These are phyloP conservation scores for Nemania abortiva DNA, from an alignment of 2,329 filamentous ascomycete species.

Conservation along the genomic window DNA sequence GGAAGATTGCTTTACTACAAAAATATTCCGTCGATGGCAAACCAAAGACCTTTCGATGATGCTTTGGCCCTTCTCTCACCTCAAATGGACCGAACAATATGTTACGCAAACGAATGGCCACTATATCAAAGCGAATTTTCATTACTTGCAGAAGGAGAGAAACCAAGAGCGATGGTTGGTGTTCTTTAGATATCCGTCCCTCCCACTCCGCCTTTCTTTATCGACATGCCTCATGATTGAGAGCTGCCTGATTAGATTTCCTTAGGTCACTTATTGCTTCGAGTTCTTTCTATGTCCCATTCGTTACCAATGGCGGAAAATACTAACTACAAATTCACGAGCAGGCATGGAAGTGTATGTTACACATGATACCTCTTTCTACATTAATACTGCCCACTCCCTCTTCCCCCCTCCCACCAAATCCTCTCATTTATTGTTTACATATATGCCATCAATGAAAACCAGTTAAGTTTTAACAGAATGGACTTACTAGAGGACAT, in stretches of 20 bases:
- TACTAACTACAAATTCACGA: neutral
- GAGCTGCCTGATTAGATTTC: neutral
- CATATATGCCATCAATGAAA: too few species aligned
- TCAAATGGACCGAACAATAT: too few species aligned
- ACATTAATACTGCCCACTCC: too few species aligned
- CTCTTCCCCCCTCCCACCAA: too few species aligned
- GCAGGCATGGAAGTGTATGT: neutral
- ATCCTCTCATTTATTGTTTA: too few species aligned
- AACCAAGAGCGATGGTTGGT: too few species aligned
- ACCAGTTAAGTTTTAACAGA: too few species aligned
- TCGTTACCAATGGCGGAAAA: neutral
- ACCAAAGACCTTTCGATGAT: neutral
- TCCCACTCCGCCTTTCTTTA: too few species aligned
- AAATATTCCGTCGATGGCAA: neutral
- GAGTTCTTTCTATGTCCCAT: neutral
- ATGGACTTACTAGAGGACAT: too few species aligned
- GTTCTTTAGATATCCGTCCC: too few species aligned
- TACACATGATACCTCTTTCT: neutral
- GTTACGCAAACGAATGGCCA: too few species aligned
- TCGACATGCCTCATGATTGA: neutral
- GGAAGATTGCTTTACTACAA: constrained; percentile 6
- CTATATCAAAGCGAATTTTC: neutral
- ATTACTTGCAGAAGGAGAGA: neutral
- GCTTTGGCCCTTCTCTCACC: neutral
- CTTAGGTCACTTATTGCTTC: neutral